A percentile compares a stretch with the other conserved stretches of the same genome.
These are phyloP conservation scores for Aspergillus chevalieri DNA, from an alignment of 2,329 filamentous ascomycete species.

Conservation along the genomic window DNA sequence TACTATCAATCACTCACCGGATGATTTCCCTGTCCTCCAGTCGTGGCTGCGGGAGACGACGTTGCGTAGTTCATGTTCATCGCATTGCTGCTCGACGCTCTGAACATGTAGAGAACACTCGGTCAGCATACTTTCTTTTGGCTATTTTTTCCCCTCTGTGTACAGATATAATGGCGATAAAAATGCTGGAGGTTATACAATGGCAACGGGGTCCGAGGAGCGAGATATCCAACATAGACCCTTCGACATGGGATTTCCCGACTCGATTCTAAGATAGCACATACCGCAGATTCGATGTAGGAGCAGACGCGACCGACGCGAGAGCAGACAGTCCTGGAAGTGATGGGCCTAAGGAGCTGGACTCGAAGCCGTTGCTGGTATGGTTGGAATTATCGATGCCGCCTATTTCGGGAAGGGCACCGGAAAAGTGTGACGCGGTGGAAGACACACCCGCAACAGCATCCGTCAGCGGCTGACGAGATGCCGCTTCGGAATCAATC, in stretches of 20 bases:
- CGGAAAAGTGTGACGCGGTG: conserved; percentile 46
- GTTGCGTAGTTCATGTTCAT: conserved; percentile 56
- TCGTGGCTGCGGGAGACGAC: conserved; percentile 59
- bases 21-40: conserved; percentile 54
- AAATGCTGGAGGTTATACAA: neutral
- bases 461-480: conserved; percentile 40
- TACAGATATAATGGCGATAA: neutral
- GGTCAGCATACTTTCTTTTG: conserved; percentile 12
- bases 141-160: neutral
- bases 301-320: conserved; percentile 52
- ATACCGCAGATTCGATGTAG: conserved; percentile 49
- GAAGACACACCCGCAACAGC: conserved; percentile 45
- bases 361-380: conserved; percentile 21
- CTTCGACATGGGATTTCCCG: neutral
- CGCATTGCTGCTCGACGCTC: conserved; percentile 38
- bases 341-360: conserved; percentile 34
- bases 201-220: neutral
- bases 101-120: conserved; percentile 15
- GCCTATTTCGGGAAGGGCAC: conserved; percentile 24
- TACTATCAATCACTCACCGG: conserved; percentile 32
- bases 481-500: conserved; percentile 42
- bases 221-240: neutral
- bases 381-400: conserved; percentile 23
- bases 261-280: conserved; percentile 12
- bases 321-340: conserved; percentile 55